Percentiles rank a stretch among this genome's conserved stretches.
phyloP scores from a whole-genome alignment of 2,329 filamentous ascomycete species.

The Colletotrichum orbiculare region DNA sequence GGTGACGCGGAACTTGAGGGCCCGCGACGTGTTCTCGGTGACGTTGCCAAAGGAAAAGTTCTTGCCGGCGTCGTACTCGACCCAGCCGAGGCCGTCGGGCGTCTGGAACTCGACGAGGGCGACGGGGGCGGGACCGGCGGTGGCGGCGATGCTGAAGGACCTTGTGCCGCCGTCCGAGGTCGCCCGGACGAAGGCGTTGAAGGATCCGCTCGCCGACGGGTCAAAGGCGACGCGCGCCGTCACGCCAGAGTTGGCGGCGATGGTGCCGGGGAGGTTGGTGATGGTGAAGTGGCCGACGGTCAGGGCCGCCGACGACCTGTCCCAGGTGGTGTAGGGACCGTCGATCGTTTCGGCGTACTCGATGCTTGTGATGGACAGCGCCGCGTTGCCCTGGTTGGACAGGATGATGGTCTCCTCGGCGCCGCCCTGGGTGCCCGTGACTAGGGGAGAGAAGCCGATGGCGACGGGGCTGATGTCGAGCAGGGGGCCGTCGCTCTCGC shows the following conservation, averaged over 20 bases:
- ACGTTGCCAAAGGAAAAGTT: constrained; percentile 68
- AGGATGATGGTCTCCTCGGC: constrained; percentile 58
- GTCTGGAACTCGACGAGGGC: constrained; percentile 67
- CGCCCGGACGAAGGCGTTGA: constrained; percentile 59
- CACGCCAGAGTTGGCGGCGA: constrained; percentile 52
- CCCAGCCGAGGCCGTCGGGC: constrained; percentile 61
- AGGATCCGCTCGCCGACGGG: constrained; percentile 58
- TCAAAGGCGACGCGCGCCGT: constrained; percentile 60
- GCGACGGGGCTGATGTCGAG: constrained; percentile 59
- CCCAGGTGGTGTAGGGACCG: constrained; percentile 57
- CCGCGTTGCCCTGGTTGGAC: constrained; percentile 60
- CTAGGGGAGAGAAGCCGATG: constrained; percentile 60
- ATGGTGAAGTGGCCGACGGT: constrained; percentile 61
- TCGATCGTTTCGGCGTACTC: constrained; percentile 54
- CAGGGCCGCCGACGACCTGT: constrained; percentile 48
- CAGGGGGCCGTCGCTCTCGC: constrained; percentile 57
- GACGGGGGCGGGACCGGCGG: constrained; percentile 59
- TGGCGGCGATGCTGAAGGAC: constrained; percentile 59
- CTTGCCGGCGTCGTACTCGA: constrained; percentile 52
- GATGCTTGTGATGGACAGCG: constrained; percentile 56
- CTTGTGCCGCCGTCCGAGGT: constrained; percentile 60
- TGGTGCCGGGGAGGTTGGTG: constrained; percentile 55
- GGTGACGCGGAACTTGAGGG: constrained; percentile 63
- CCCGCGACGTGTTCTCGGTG: constrained; percentile 59
- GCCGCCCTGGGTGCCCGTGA: constrained; percentile 55